Evolutionary conservation across 768 basidiomycete species (phyloP).

Genomic region (Mycena alexandri): DNA sequence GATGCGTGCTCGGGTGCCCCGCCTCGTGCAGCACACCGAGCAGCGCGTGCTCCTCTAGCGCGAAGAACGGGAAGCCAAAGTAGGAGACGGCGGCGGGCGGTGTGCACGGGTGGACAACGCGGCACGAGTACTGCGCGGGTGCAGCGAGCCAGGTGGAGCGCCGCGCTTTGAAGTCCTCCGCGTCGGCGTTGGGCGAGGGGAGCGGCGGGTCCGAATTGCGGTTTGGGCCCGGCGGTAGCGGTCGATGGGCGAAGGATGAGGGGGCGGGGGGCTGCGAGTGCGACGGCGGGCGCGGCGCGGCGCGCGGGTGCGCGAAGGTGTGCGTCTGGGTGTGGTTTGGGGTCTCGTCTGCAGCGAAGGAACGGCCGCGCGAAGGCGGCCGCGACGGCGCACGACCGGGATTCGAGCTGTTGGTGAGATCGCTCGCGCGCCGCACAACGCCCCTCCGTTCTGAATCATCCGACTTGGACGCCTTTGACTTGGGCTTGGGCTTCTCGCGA

Average conservation of each 20-base stretch:
- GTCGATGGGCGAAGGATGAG: neutral
- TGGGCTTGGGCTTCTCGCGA: conserved; percentile 14
- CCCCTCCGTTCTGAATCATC: conserved; percentile 8
- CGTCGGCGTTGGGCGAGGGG: neutral
- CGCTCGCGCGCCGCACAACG: conserved; percentile 31
- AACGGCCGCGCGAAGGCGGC: conserved; percentile 15
- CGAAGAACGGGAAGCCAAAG: conserved; percentile 83
- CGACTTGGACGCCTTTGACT: conserved; percentile 15
- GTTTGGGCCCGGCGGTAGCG: neutral
- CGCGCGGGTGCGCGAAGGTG: conserved; percentile 7
- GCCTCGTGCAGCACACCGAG: conserved; percentile 81
- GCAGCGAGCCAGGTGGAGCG: conserved; percentile 60
- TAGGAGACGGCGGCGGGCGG: conserved; percentile 76
- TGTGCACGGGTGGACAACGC: conserved; percentile 75
- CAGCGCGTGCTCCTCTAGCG: conserved; percentile 69
- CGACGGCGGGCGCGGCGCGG: conserved; percentile 18
- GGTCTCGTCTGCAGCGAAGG: neutral
- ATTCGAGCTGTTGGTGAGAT: conserved; percentile 17
- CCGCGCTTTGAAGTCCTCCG: conserved; percentile 41
- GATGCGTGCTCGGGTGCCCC: conserved; percentile 82
- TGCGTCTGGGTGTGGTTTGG: neutral
- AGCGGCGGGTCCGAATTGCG: neutral
- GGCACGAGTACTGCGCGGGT: conserved; percentile 73
- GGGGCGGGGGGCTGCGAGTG: neutral
- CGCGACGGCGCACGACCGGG: conserved; percentile 20